Conservation (phyloP, 345 rosid species). For the Raphanus raphanistrum region DNA sequence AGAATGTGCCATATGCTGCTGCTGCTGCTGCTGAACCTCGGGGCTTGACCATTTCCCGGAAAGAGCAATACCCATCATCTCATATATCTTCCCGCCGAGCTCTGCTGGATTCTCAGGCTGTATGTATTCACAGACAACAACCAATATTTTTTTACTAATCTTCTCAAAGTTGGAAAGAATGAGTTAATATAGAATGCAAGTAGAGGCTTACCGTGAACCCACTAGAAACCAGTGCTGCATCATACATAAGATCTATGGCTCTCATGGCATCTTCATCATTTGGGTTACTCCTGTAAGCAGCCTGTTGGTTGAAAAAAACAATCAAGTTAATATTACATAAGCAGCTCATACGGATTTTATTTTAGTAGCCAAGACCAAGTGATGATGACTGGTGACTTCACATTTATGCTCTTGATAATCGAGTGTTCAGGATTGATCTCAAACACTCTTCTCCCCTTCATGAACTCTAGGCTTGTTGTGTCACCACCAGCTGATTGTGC, state of each 20-base stretch:
- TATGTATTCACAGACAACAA: constrained; percentile 1
- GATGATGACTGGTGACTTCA: constrained; percentile 32
- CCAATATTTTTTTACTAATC: neutral
- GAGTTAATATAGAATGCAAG: neutral
- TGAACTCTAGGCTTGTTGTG: constrained; percentile 76
- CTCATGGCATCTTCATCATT: constrained; percentile 75
- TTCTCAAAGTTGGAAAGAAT: neutral
- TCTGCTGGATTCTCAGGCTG: constrained; percentile 97
- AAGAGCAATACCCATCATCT: constrained; percentile 89
- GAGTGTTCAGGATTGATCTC: constrained; percentile 95
- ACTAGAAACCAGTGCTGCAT: constrained; percentile 90
- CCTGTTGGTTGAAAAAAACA: constrained; percentile 44
- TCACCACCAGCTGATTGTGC: constrained; percentile 91
- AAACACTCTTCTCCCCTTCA: constrained; percentile 94
- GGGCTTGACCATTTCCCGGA: constrained; percentile 74
- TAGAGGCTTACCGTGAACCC: constrained; percentile 78
- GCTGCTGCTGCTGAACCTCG: constrained; percentile 31
- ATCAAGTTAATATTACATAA: neutral
- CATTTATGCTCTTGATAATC: constrained; percentile 69
- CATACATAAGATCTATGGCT: constrained; percentile 86
- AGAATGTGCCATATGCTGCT: constrained; percentile 32
- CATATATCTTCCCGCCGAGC: constrained; percentile 94
- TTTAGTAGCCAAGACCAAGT: neutral
- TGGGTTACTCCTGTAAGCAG: constrained; percentile 67
- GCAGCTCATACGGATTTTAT: neutral